Evolutionary conservation across 2,329 filamentous ascomycete species (phyloP), one percentile per base, ranked within the genome.

Genomic region (Hypomyces perniciosus): DNA sequence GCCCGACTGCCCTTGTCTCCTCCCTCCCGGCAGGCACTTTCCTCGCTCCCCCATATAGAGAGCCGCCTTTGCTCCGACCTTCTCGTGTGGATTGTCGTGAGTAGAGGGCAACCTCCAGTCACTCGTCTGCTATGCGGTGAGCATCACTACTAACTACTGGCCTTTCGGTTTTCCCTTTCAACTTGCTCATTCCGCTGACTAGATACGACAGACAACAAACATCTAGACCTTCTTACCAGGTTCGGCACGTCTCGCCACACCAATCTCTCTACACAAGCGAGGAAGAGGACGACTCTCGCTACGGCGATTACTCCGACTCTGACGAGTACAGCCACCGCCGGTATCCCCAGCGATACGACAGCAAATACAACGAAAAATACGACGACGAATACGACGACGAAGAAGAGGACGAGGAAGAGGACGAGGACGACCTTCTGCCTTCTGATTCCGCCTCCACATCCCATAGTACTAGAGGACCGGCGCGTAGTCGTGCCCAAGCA

Each of bases 391-490:
- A 71, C 38, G 69, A 72, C 56, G 74, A 75, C 58, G 60, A 66
- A 48, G 54, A 55, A 48, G 56, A 64, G 44, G 59, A 64, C 44
- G 68, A 72, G 50, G 65, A 68, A 56, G 64, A 72, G 12, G 66
- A 72, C 44, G 69, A 72, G 55, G 75, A 75, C 61, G 78, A 78
- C 34, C 60, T 82, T 56, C 75, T 78, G 2, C 80, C 80, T 10
- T 76, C 74, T 33, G 81, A 84, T 61, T 83, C 81, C 6, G 80
- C 80, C 13, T 84, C 81, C 37, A 65, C 64, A 31, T 68, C 64
- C 56, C 69, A 64, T 60, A 68, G 66, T 31, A 20, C 20, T 20
- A 61, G 61, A 55, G 58, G 62, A 35, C 57, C 55, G 33, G 45
- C 55, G 29, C 61, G 52, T 29, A 52, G 57, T 4, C 57, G 56